A percentile compares a stretch with the other conserved stretches of the same genome.
phyloP scores from a whole-genome alignment of 352 stramenopile species.

The Globisporangium splendens region DNA sequence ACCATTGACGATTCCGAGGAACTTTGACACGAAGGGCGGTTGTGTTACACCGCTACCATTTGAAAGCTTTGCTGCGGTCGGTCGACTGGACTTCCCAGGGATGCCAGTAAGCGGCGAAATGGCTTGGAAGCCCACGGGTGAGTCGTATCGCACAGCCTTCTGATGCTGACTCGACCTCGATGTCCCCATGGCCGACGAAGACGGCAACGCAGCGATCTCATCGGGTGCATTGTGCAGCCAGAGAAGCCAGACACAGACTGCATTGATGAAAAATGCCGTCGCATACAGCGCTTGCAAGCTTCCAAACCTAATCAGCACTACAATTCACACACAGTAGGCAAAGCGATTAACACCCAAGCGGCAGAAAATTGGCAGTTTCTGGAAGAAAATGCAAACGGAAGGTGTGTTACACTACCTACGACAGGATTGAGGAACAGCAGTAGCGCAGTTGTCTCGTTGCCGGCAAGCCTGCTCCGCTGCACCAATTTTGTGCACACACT shows the following conservation, averaged over 20 bases:
- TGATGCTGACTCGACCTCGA: not conserved
- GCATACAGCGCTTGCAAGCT: slow-evolving; percentile 22
- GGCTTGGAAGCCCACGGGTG: slow-evolving; percentile 1
- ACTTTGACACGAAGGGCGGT: slow-evolving; percentile 5
- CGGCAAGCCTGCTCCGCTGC: slow-evolving; percentile 10
- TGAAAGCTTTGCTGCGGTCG: slow-evolving; percentile 5
- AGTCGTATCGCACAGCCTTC: slow-evolving; percentile 3
- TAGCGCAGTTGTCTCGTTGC: slow-evolving; percentile 21
- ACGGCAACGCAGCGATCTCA: not conserved
- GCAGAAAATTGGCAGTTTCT: not conserved
- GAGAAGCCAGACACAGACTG: slow-evolving; percentile 33
- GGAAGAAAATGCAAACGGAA: not conserved
- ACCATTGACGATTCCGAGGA: slow-evolving; percentile 13
- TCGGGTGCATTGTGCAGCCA: slow-evolving; percentile 27
- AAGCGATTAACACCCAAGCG: too few species aligned
- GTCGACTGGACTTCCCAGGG: slow-evolving; percentile 2
- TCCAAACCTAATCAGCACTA: slow-evolving; percentile 48
- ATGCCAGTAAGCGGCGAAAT: not conserved
- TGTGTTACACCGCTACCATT: slow-evolving; percentile 3
- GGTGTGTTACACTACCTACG: slow-evolving; percentile 23
- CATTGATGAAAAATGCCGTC: slow-evolving; percentile 34
- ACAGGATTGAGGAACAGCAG: slow-evolving; percentile 39
- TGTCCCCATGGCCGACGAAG: not conserved
- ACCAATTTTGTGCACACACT: not conserved
- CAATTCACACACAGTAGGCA: not conserved